phyloP scores from a whole-genome alignment of 305 asterid genomes.

The Rubia occidens region DNA sequence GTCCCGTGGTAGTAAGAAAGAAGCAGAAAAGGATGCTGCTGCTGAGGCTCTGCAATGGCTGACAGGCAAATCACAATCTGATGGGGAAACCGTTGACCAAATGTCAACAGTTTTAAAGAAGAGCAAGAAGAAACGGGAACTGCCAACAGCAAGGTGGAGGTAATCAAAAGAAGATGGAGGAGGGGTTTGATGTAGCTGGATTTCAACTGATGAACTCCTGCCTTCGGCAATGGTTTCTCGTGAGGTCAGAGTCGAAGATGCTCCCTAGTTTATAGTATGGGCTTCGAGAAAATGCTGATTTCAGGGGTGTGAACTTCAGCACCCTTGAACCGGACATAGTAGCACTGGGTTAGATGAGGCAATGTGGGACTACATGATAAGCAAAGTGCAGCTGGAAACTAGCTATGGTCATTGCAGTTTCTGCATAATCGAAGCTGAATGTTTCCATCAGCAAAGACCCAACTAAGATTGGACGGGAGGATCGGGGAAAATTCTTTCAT shows the following conservation, averaged over 20 bases:
- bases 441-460: background rate
- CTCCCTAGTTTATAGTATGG: background rate
- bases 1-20: conserved; percentile 68
- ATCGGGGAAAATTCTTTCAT: background rate
- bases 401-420: background rate
- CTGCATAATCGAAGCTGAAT: no score
- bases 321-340: background rate
- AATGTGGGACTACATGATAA: background rate
- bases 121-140: conserved; percentile 41
- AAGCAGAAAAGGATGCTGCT: conserved; percentile 85
- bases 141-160: conserved; percentile 52
- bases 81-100: conserved; percentile 37
- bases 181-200: no score
- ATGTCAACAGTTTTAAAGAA: conserved; percentile 64
- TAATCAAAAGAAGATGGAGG: conserved; percentile 15
- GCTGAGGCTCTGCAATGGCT: conserved; percentile 75
- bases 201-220: background rate
- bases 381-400: background rate
- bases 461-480: background rate
- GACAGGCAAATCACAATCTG: conserved; percentile 62
- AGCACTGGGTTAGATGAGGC: background rate
- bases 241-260: background rate
- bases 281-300: background rate
- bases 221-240: background rate
- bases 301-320: background rate